Evolutionary conservation across 2,329 filamentous ascomycete species (phyloP).

Genomic region (Westerdykella sp.): DNA sequence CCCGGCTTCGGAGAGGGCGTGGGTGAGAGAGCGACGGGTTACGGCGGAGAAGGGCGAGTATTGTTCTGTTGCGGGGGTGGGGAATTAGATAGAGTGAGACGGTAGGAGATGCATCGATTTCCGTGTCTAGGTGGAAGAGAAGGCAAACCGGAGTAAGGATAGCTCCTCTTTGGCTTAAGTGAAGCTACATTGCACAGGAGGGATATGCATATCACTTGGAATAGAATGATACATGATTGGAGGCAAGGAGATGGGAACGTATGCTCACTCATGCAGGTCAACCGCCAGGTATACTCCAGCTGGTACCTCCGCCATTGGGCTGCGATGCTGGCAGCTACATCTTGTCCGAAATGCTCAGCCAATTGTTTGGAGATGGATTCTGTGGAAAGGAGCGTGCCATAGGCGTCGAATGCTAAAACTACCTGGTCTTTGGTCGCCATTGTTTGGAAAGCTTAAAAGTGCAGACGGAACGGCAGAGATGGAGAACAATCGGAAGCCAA

Average conservation of each 20-base stretch:
- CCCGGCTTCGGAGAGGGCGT: conserved; percentile 56
- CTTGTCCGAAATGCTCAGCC: conserved; percentile 51
- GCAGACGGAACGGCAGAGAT: too few relatives aligned
- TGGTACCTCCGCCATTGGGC: conserved; percentile 62
- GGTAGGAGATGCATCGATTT: not conserved
- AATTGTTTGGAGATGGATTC: conserved; percentile 60
- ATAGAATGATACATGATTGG: not conserved
- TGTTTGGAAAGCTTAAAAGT: too few relatives aligned
- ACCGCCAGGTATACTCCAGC: conserved; percentile 70
- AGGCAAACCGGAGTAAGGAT: too few relatives aligned
- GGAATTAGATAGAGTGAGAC: conserved; percentile 1
- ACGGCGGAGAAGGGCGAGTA: conserved; percentile 60
- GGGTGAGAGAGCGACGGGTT: conserved; percentile 55
- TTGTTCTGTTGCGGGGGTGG: conserved; percentile 40
- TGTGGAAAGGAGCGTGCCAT: conserved; percentile 68
- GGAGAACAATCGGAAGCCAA: too few relatives aligned
- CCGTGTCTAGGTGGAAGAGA: too few relatives aligned
- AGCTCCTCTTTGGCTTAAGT: too few relatives aligned
- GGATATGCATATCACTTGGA: not conserved
- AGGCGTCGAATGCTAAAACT: conserved; percentile 67
- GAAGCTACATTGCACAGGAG: too few relatives aligned
- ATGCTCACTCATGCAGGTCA: conserved; percentile 64
- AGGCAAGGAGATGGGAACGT: too few relatives aligned
- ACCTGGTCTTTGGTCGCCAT: conserved; percentile 57
- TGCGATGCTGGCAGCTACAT: conserved; percentile 53